Conservation (phyloP, 495 filamentous ascomycete species). For the Aspergillus mulundensis region DNA sequence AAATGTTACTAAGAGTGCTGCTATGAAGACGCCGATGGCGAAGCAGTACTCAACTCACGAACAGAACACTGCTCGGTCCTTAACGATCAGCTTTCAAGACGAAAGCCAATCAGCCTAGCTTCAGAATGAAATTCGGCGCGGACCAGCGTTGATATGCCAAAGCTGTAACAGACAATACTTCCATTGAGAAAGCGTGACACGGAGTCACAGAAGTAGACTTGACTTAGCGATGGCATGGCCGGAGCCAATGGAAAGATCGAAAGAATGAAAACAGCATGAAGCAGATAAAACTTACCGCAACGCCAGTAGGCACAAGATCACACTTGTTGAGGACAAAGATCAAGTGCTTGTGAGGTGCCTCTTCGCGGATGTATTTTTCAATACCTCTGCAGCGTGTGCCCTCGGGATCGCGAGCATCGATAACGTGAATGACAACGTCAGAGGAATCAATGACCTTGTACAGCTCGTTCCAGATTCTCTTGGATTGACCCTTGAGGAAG, state of each 20-base stretch:
- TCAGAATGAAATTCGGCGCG: slow-evolving; percentile 60
- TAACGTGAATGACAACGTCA: slow-evolving; percentile 92
- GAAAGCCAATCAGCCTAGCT: slow-evolving; percentile 66
- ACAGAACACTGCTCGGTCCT: slow-evolving; percentile 63
- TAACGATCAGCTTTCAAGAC: slow-evolving; percentile 69
- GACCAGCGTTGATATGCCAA: slow-evolving; percentile 87
- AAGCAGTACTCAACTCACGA: slow-evolving; percentile 81
- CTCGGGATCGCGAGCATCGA: slow-evolving; percentile 87
- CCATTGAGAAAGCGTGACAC: slow-evolving; percentile 54
- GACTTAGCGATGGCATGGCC: slow-evolving; percentile 79
- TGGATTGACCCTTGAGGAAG: slow-evolving; percentile 90
- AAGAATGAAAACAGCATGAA: slow-evolving; percentile 11
- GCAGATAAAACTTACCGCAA: slow-evolving; percentile 72
- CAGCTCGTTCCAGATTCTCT: slow-evolving; percentile 97
- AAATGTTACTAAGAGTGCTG: slow-evolving; percentile 97
- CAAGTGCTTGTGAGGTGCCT: slow-evolving; percentile 92
- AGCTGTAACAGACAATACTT: slow-evolving; percentile 90
- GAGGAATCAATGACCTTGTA: slow-evolving; percentile 96
- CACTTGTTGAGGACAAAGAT: slow-evolving; percentile 94
- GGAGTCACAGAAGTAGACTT: slow-evolving; percentile 71
- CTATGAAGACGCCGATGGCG: slow-evolving; percentile 47
- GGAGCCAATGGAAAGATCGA: slow-evolving; percentile 12
- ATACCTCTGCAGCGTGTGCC: slow-evolving; percentile 85
- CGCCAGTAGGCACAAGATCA: slow-evolving; percentile 87
- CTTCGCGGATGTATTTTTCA: slow-evolving; percentile 89